Conservation (phyloP, 164 flowering plant genomes). For the Vitis cinerea region DNA sequence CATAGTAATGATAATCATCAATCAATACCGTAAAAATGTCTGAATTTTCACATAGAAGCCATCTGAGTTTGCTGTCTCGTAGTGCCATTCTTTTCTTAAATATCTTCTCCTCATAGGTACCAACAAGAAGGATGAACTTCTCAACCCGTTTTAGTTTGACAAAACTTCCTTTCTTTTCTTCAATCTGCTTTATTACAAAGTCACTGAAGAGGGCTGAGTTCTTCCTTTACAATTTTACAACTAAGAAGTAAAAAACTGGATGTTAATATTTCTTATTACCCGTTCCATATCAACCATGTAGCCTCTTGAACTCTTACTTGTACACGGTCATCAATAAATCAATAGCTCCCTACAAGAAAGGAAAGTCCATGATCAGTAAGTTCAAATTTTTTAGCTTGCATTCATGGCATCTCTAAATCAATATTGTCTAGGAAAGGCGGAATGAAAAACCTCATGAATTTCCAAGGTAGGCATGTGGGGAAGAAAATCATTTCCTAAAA, state of each 20-base stretch:
- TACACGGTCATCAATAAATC: conserved; percentile 53
- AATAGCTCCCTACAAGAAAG: conserved; percentile 36
- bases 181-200: conserved; percentile 18
- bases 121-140: conserved; percentile 38
- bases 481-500: conserved; percentile 59
- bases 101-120: conserved; percentile 44
- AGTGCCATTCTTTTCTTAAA: conserved; percentile 43
- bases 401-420: not conserved
- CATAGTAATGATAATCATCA: too few species aligned
- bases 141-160: conserved; percentile 46
- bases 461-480: conserved; percentile 56
- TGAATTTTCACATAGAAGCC: conserved; percentile 4
- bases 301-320: conserved; percentile 43
- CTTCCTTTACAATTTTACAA: too few species aligned
- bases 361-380: too few species aligned
- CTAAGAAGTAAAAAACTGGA: not conserved
- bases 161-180: conserved; percentile 28
- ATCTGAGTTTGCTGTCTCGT: conserved; percentile 18
- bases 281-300: conserved; percentile 36
- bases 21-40: not conserved
- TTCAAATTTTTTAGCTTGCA: too few species aligned
- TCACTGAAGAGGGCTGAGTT: too few species aligned
- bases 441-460: conserved; percentile 46
- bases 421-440: not conserved
- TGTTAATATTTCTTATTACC: conserved; percentile 18